Conservation (phyloP, 1,139 yeast genomes). For the Yamadazyma songkhlaensis region DNA sequence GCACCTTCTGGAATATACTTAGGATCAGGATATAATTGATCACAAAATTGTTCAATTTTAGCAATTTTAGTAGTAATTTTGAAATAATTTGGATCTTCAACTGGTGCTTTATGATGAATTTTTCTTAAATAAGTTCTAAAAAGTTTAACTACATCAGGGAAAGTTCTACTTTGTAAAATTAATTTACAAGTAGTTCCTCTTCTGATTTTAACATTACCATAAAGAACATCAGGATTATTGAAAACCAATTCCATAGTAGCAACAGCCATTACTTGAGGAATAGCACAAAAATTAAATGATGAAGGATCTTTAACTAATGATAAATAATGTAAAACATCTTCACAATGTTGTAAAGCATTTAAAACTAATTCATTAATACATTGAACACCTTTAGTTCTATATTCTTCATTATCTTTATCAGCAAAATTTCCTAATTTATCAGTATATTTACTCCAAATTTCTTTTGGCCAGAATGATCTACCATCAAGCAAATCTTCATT, state of each 20-base stretch:
- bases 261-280: slow-evolving; percentile 98
- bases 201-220: slow-evolving; percentile 78
- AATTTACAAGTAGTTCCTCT: slow-evolving; percentile 85
- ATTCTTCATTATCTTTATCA: slow-evolving; percentile 33
- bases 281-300: slow-evolving; percentile 87
- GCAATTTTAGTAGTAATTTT: slow-evolving; percentile 84
- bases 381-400: slow-evolving; percentile 51
- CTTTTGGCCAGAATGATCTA: slow-evolving; percentile 94
- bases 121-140: slow-evolving; percentile 71
- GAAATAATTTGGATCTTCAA: slow-evolving; percentile 84
- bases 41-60: slow-evolving; percentile 82
- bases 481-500: slow-evolving; percentile 91
- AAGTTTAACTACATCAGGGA: slow-evolving; percentile 70
- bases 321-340: slow-evolving; percentile 74
- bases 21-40: slow-evolving; percentile 59
- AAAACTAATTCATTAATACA: slow-evolving; percentile 83
- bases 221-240: slow-evolving; percentile 74
- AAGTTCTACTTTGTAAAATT: slow-evolving; percentile 70
- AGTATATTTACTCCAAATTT: slow-evolving; percentile 84
- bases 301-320: slow-evolving; percentile 79
- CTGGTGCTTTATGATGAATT: slow-evolving; percentile 77
- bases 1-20: slow-evolving; percentile 32
- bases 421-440: slow-evolving; percentile 57
- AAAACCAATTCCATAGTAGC: slow-evolving; percentile 87
- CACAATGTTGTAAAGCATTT: slow-evolving; percentile 75